Percentiles rank a stretch among this genome's conserved stretches.
phyloP scores from a whole-genome alignment of 176 grass and related monocot species.

The Hsuehochloa calcarea region DNA sequence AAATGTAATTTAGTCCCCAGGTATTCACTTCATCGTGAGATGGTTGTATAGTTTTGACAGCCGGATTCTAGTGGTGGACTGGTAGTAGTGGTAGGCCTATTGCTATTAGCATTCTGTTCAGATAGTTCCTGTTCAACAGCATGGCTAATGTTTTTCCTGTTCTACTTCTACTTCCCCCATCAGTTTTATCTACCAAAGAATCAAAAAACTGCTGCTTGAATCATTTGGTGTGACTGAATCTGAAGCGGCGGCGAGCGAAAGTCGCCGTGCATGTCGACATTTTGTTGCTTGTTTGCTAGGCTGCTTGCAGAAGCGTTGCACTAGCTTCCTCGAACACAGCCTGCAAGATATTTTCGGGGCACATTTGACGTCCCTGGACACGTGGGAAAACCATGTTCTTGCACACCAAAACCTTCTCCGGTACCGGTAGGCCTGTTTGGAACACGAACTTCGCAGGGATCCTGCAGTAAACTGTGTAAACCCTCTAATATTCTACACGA shows the following conservation, averaged over 20 bases:
- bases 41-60: conserved; percentile 46
- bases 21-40: conserved; percentile 1
- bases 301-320: neutral
- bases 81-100: neutral
- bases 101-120: neutral
- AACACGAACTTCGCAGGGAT: neutral
- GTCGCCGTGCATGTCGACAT: neutral
- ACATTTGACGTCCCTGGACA: no score
- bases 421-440: neutral
- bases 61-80: conserved; percentile 11
- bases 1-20: conserved; percentile 26
- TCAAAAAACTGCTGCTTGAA: neutral
- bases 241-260: neutral
- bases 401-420: neutral
- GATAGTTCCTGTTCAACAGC: neutral
- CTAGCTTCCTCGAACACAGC: no score
- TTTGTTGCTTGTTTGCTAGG: neutral
- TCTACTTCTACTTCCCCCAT: neutral
- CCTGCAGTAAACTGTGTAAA: neutral
- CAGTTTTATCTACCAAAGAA: neutral
- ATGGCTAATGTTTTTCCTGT: neutral
- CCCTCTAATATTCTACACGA: neutral
- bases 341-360: neutral
- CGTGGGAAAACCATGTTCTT: neutral
- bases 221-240: neutral